Conservation (phyloP, 768 basidiomycete genomes). For the Paxillus involutus region DNA sequence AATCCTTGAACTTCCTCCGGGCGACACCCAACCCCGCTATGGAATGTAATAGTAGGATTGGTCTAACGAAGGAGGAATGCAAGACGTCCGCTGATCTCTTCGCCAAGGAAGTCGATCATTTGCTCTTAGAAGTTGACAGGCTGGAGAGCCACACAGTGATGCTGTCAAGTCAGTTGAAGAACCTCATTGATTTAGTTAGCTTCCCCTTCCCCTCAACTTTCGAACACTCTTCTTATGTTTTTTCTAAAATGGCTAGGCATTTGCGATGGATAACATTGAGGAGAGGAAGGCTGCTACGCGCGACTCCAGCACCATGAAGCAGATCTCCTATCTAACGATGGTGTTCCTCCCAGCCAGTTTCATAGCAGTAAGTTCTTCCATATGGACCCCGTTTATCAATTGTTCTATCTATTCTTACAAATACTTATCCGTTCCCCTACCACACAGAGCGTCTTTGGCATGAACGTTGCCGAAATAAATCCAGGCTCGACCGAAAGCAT, state of each 20-base stretch:
- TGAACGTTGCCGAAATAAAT: conserved; percentile 22
- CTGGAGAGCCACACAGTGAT: conserved; percentile 33
- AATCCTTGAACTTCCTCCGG: conserved; percentile 36
- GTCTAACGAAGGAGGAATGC: conserved; percentile 15
- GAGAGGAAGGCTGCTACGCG: conserved; percentile 36
- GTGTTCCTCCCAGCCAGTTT: conserved; percentile 58
- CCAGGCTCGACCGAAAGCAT: conserved; percentile 27
- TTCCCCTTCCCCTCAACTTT: background rate
- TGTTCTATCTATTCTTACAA: too few species aligned
- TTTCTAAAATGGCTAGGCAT: conserved; percentile 38
- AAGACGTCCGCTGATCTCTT: conserved; percentile 27
- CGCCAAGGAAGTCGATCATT: conserved; percentile 42
- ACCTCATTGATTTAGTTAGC: conserved; percentile 26
- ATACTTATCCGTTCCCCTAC: background rate
- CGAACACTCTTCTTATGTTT: background rate
- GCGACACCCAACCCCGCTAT: conserved; percentile 52
- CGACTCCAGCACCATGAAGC: conserved; percentile 12
- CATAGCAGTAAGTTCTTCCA: conserved; percentile 22
- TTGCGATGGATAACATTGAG: conserved; percentile 51
- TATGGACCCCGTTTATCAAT: background rate
- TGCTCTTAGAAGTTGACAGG: conserved; percentile 50
- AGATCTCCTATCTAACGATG: conserved; percentile 55
- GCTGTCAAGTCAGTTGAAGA: conserved; percentile 21
- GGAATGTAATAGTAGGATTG: conserved; percentile 16
- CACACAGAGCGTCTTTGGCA: conserved; percentile 20